Evolutionary conservation across 129 eudicot genomes (phyloP).

Genomic region (Flaveria ramosissima): DNA sequence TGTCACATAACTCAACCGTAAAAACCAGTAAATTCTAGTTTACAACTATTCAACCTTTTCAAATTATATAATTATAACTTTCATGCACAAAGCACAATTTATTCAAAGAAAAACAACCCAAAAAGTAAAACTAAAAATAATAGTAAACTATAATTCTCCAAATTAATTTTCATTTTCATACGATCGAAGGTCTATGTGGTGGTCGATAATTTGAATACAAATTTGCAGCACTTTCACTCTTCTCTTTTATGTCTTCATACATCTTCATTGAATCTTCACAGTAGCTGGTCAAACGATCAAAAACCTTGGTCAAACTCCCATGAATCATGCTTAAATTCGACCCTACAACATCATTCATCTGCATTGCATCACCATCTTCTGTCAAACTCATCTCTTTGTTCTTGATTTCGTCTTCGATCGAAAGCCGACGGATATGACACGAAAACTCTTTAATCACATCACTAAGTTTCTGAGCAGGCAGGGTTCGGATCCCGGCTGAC

Average conservation of each 20-base stretch:
- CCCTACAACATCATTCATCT: conserved; percentile 22
- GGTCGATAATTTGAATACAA: conserved; percentile 61
- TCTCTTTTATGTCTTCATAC: conserved; percentile 71
- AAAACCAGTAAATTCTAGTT: no score
- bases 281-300: conserved; percentile 70
- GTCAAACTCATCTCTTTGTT: conserved; percentile 27
- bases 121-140: background rate
- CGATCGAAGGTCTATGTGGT: conserved; percentile 54
- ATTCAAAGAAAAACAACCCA: background rate
- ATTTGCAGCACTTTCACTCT: conserved; percentile 61
- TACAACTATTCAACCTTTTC: no score
- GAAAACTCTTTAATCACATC: conserved; percentile 59
- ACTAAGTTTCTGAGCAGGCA: conserved; percentile 67
- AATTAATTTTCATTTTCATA: conserved; percentile 26
- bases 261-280: conserved; percentile 78
- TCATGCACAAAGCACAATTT: background rate
- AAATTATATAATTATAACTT: no score
- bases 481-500: conserved; percentile 59
- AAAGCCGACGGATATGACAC: conserved; percentile 46
- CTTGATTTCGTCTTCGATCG: conserved; percentile 38
- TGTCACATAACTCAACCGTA: no score
- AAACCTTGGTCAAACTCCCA: conserved; percentile 71
- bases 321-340: conserved; percentile 48
- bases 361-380: conserved; percentile 28
- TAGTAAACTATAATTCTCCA: no score